These are phyloP conservation scores for Boletus reticuloceps DNA, from an alignment of 768 basidiomycete genomes.

Conservation along the genomic window DNA sequence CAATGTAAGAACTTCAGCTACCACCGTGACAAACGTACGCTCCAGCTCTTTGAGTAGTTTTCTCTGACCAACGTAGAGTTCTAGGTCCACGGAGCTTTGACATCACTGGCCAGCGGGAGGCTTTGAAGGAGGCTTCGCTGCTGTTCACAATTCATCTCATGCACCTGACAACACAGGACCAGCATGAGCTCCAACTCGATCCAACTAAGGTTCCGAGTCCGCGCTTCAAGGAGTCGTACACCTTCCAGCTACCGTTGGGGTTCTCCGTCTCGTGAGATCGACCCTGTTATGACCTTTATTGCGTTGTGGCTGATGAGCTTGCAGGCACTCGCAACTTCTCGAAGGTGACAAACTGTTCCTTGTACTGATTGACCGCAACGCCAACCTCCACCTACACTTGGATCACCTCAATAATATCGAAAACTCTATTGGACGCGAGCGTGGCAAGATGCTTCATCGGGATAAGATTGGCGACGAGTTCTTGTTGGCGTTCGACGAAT, in stretches of 20 bases:
- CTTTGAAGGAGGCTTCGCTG: constrained; percentile 18
- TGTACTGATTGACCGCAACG: constrained; percentile 34
- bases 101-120: constrained; percentile 18
- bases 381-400: constrained; percentile 36
- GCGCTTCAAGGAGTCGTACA: constrained; percentile 24
- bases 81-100: constrained; percentile 17
- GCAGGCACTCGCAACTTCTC: constrained; percentile 42
- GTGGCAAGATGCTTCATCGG: constrained; percentile 36
- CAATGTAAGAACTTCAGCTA: background rate
- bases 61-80: background rate
- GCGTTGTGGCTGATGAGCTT: background rate
- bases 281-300: background rate
- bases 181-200: constrained; percentile 30
- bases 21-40: constrained; percentile 4
- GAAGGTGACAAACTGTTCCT: constrained; percentile 39
- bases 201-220: constrained; percentile 18
- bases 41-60: background rate
- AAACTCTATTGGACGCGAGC: constrained; percentile 30
- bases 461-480: constrained; percentile 47
- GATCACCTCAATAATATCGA: constrained; percentile 36
- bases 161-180: constrained; percentile 30
- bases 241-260: constrained; percentile 23
- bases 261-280: constrained; percentile 24
- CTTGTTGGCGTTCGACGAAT: constrained; percentile 51
- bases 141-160: constrained; percentile 27